These are phyloP conservation scores for Stygiomarasmius scandens DNA, from an alignment of 1,284 basidiomycete species.

Conservation along the genomic window DNA sequence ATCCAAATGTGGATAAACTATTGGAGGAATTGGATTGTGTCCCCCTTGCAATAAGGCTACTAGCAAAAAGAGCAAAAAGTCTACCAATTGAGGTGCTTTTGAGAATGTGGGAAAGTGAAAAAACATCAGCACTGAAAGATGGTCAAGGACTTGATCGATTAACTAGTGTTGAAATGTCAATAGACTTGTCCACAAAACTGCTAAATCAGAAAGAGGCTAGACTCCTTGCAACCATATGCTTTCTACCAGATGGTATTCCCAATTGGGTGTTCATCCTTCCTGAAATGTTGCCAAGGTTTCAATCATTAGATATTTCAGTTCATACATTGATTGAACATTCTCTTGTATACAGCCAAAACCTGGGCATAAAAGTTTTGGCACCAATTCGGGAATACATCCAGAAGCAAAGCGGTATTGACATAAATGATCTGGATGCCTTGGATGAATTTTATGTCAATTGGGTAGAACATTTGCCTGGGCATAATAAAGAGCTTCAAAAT, in stretches of 20 bases:
- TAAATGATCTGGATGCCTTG: background rate
- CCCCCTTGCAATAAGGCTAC: background rate
- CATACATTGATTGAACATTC: background rate
- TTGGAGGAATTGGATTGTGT: slow-evolving; percentile 3
- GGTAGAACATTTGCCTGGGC: too few relatives aligned
- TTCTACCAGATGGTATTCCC: background rate
- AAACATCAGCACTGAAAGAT: background rate
- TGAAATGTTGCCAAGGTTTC: background rate
- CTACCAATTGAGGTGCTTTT: background rate
- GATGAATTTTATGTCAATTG: background rate
- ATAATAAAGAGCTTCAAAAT: background rate
- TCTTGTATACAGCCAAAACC: background rate
- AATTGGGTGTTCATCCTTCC: background rate
- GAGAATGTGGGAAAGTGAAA: background rate
- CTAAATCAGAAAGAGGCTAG: background rate
- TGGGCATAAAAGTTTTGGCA: background rate
- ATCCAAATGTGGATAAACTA: background rate
- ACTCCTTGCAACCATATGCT: background rate
- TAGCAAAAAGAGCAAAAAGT: background rate
- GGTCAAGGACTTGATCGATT: background rate
- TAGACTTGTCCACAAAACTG: background rate
- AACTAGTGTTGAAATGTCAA: slow-evolving; percentile 2
- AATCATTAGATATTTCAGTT: background rate
- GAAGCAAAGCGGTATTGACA: background rate
- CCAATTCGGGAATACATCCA: too few relatives aligned